phyloP scores from a whole-genome alignment of 2,329 filamentous ascomycete species.

The Escovopsis sp. region DNA sequence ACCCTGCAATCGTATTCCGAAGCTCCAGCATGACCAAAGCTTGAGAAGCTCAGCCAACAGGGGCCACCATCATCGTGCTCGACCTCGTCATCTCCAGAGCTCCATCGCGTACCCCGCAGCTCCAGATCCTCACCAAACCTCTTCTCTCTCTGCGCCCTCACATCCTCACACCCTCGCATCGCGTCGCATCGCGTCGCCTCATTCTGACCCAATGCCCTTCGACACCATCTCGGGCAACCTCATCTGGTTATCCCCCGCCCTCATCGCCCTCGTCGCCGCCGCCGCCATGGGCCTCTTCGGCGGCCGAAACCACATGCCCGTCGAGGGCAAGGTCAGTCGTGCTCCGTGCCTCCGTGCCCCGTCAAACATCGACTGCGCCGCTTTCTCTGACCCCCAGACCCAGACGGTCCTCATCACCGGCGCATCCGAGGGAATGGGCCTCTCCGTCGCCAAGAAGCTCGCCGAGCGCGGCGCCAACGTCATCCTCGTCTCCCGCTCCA shows the following conservation, averaged over 20 bases:
- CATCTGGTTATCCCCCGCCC: conserved; percentile 14
- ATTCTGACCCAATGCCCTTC: conserved; percentile 2
- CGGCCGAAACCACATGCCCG: conserved; percentile 56
- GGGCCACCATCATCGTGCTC: no score
- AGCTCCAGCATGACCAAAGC: no score
- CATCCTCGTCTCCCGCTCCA: conserved; percentile 68
- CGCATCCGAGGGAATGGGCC: conserved; percentile 85
- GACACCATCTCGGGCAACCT: conserved; percentile 3
- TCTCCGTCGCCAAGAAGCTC: conserved; percentile 57
- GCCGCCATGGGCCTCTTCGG: conserved; percentile 52
- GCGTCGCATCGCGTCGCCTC: neutral
- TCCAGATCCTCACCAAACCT: no score
- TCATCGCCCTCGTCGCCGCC: conserved; percentile 18
- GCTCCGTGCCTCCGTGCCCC: neutral
- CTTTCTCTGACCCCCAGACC: neutral
- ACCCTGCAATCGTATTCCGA: no score
- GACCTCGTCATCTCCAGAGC: no score
- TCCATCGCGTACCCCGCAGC: no score
- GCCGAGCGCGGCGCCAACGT: conserved; percentile 74
- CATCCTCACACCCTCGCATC: no score
- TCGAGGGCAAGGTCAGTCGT: conserved; percentile 60
- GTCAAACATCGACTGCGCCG: neutral
- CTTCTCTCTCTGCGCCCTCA: neutral
- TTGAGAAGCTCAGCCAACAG: no score
- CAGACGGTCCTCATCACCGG: conserved; percentile 84